A percentile compares a stretch with the other conserved stretches of the same genome.
Conservation (phyloP, 441 rosid genomes). For the Arabidopsis hybrid region DNA sequence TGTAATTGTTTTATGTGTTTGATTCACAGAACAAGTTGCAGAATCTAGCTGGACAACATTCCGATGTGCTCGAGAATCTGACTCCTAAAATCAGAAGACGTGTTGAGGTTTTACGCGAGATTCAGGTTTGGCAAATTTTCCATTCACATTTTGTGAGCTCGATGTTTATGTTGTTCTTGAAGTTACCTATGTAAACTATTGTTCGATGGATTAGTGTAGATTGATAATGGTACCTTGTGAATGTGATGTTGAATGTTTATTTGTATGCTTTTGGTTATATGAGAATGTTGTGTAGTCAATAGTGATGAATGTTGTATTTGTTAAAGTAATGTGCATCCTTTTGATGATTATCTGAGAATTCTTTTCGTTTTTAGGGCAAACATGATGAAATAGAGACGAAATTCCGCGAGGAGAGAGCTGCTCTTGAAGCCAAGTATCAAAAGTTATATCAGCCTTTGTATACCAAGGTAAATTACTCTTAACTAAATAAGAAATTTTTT, state of each 20-base stretch:
- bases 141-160: not conserved
- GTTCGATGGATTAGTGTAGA: not conserved
- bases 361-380: slow-evolving; percentile 56
- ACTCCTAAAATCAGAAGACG: slow-evolving; percentile 74
- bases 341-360: slow-evolving; percentile 1
- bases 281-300: not conserved
- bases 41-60: slow-evolving; percentile 78
- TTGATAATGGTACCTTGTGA: not conserved
- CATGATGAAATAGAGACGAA: slow-evolving; percentile 86
- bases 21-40: slow-evolving; percentile 71
- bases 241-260: not conserved
- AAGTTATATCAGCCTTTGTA: slow-evolving; percentile 84
- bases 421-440: slow-evolving; percentile 90
- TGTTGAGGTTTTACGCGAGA: slow-evolving; percentile 82
- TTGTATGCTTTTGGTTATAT: not conserved
- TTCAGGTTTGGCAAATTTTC: slow-evolving; percentile 58
- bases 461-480: slow-evolving; percentile 57
- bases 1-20: slow-evolving; percentile 28
- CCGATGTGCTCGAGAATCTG: slow-evolving; percentile 70
- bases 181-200: not conserved
- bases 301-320: slow-evolving; percentile 6
- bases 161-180: not conserved
- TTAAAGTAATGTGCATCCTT: not conserved
- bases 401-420: slow-evolving; percentile 89
- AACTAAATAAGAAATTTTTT: not conserved